Evolutionary conservation across 23 red algal species (phyloP).

Genomic region (Gracilariopsis chorda): DNA sequence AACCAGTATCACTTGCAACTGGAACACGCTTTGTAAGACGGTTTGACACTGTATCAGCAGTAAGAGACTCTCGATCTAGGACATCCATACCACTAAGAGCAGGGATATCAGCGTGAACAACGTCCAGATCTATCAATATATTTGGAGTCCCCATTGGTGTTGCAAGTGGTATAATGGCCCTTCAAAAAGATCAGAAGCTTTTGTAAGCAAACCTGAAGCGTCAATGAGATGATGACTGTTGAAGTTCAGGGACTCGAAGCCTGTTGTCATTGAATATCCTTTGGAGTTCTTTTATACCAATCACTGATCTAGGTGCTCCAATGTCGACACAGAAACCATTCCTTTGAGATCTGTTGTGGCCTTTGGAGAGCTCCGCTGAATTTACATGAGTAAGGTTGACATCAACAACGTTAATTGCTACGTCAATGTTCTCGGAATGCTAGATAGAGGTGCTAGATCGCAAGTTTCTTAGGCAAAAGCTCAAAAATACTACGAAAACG

Average conservation of each 20-base stretch:
- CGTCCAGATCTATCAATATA: background rate
- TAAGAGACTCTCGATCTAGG: background rate
- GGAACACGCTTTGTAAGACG: background rate
- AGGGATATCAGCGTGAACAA: slow-evolving; percentile 24
- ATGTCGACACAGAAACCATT: slow-evolving; percentile 25
- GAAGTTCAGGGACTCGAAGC: background rate
- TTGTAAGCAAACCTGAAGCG: background rate
- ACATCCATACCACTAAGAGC: slow-evolving; percentile 11
- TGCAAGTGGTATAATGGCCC: background rate
- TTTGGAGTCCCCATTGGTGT: background rate
- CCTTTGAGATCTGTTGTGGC: too few relatives aligned
- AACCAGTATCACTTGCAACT: background rate
- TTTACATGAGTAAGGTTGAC: too few relatives aligned
- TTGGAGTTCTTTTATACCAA: background rate
- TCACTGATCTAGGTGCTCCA: background rate
- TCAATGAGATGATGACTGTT: background rate
- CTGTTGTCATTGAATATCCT: background rate
- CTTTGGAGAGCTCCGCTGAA: too few relatives aligned
- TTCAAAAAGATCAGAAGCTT: background rate
- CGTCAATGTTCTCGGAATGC: too few relatives aligned
- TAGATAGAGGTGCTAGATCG: too few relatives aligned
- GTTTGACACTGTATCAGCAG: background rate
- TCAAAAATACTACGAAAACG: too few relatives aligned
- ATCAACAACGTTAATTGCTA: too few relatives aligned
- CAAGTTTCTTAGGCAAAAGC: too few relatives aligned